Percentiles rank a stretch among this genome's conserved stretches.
Conservation (phyloP, 176 grass and related monocot genomes). For the Carex parvula region DNA sequence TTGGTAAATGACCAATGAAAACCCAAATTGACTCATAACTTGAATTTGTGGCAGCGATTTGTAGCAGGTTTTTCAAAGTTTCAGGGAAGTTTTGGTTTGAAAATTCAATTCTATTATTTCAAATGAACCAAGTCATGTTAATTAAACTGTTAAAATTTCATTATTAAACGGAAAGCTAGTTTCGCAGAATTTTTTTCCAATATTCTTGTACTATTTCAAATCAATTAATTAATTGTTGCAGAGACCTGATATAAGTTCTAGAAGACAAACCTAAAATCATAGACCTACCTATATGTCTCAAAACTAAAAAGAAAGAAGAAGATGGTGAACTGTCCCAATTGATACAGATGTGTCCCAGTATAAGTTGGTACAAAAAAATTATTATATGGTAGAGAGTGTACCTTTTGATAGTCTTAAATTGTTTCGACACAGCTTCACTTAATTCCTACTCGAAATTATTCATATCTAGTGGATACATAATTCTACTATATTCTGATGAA, state of each 20-base stretch:
- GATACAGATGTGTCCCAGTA: not conserved
- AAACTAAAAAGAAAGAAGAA: not conserved
- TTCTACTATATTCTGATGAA: not conserved
- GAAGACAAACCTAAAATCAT: not conserved
- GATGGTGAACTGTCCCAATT: not conserved
- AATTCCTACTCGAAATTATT: not conserved
- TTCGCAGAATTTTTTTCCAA: not conserved
- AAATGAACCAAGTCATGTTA: not conserved
- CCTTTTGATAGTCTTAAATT: not conserved
- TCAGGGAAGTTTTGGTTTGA: not conserved
- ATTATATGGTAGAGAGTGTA: not conserved
- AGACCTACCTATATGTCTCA: not conserved
- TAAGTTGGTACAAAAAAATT: not conserved
- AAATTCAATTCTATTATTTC: not conserved
- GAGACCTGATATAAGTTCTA: not conserved
- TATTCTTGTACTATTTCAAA: not conserved
- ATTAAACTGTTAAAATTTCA: not conserved
- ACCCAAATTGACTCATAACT: too few relatives aligned
- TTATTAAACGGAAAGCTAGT: not conserved
- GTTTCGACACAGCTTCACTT: too few relatives aligned
- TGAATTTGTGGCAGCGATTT: not conserved
- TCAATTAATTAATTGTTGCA: not conserved
- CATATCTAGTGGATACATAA: not conserved
- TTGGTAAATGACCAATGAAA: too few relatives aligned
- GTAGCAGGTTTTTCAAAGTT: not conserved